Base-by-base conservation (phyloP, 2,329 filamentous ascomycete species). In the Penicillium vulpinum region DNA sequence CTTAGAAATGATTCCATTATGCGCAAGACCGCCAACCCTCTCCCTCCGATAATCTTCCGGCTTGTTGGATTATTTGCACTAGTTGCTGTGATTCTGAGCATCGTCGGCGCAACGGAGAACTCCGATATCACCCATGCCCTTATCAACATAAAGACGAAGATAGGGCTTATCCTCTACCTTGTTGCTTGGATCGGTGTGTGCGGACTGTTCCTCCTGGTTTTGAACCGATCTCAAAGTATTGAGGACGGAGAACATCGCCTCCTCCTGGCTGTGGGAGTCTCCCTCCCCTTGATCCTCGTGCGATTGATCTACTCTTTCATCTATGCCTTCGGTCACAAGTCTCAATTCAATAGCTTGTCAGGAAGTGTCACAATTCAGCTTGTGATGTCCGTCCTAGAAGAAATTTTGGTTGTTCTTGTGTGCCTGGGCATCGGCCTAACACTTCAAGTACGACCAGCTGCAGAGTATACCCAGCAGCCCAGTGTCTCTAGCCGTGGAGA, bases 271-370 rank as follows among this genome's bases (percentile, higher is more conserved):
- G 63, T 72, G 6, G 53, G 65, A 2, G 39, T 65, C 18, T 69
- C 68, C 2, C 51, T 71, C 3, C 69, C 72, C 0, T 61, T 75
- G 18, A 49, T 75, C 3, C 64, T 66, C 28, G 60, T 73, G 16
- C 65, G 71, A 16, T 49, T 74, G 1, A 45, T 72, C n/a, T 74
- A 68, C 57, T 67, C 66, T 41, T 41, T 72, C 7, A 45, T 75
- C 3, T 60, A 65, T 5, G 53, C 63, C 18, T 75, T 74, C 48
- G 51, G 33, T 4, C 56, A 64, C 18, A 49, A 59, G n/a, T n/a
- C 51, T 1, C 57, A 59, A 0, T 73, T 73, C 57, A 66, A 59
- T 3, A 46, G 67, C 8, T 35, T 58, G 5, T 50, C 53, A 1
- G 67, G 65, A 3, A 69, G 67, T 44, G 55, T 64, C 7, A 64